Percentiles rank a stretch among this genome's conserved stretches.
Conservation (phyloP, 805 yeast species). For the Yamadazyma insecticola region DNA sequence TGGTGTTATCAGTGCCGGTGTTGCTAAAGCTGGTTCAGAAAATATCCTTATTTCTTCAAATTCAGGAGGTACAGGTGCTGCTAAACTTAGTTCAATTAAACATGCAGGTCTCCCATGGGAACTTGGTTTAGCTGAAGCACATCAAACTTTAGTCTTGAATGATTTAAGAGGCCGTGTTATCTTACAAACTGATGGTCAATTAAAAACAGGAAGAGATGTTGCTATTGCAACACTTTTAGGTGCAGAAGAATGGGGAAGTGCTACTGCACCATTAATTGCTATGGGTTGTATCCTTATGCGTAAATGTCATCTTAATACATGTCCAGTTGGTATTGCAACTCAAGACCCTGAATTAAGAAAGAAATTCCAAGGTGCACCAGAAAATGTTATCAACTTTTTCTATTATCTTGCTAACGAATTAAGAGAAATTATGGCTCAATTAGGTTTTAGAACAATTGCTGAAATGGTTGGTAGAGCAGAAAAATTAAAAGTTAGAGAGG, state of each 20-base stretch:
- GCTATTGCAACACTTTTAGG: slow-evolving; percentile 95
- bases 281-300: slow-evolving; percentile 98
- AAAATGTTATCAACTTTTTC: slow-evolving; percentile 96
- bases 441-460: slow-evolving; percentile 92
- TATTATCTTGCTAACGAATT: slow-evolving; percentile 91
- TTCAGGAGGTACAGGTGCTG: slow-evolving; percentile 99
- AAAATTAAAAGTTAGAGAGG: slow-evolving; percentile 79
- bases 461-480: slow-evolving; percentile 99
- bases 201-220: slow-evolving; percentile 94
- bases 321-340: slow-evolving; percentile 99
- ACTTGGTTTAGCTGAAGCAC: slow-evolving; percentile 95
- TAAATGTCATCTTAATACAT: slow-evolving; percentile 78
- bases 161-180: slow-evolving; percentile 94
- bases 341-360: slow-evolving; percentile 92
- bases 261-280: slow-evolving; percentile 94
- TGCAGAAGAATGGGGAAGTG: slow-evolving; percentile 98
- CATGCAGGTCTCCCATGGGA: slow-evolving; percentile 99
- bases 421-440: slow-evolving; percentile 86
- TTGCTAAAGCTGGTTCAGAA: slow-evolving; percentile 97
- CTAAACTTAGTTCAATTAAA: slow-evolving; percentile 94
- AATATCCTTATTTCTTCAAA: slow-evolving; percentile 95
- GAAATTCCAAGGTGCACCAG: slow-evolving; percentile 95
- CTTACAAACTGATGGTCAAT: slow-evolving; percentile 98
- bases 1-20: slow-evolving; percentile 98
- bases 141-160: slow-evolving; percentile 92